Evolutionary conservation across 164 flowering plant species (phyloP).

Genomic region (Nymphaea thermarum): DNA sequence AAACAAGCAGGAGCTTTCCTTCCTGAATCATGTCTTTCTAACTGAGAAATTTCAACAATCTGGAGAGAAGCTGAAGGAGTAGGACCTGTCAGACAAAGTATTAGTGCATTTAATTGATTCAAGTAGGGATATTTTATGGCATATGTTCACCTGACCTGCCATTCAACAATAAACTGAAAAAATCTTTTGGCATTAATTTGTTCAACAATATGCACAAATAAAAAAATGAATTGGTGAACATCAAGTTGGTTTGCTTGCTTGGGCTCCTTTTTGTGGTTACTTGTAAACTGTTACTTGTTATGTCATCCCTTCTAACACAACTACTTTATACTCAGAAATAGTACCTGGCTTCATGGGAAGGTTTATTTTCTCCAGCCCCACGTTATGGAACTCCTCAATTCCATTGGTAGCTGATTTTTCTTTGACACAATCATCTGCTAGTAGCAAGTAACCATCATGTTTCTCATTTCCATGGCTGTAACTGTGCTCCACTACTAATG

Average conservation of each 20-base stretch:
- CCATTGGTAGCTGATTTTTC: not conserved
- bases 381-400: not conserved
- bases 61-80: not conserved
- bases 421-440: not conserved
- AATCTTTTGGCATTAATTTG: too few species aligned
- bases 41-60: not conserved
- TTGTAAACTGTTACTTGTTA: not conserved
- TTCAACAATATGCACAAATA: not conserved
- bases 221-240: not conserved
- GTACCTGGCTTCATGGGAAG: not conserved
- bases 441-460: not conserved
- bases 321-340: not conserved
- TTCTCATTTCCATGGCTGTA: not conserved
- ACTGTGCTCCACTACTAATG: not conserved
- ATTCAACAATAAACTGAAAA: too few species aligned
- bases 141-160: not conserved
- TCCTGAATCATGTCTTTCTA: not conserved
- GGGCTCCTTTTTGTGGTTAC: not conserved
- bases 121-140: not conserved
- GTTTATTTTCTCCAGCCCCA: not conserved
- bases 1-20: not conserved
- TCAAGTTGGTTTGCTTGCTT: not conserved
- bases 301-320: not conserved
- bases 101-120: not conserved
- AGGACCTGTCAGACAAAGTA: not conserved